Percentiles rank a stretch among this genome's conserved stretches.
phyloP scores from a whole-genome alignment of 768 basidiomycete species.

The Lactifluus rugatus region DNA sequence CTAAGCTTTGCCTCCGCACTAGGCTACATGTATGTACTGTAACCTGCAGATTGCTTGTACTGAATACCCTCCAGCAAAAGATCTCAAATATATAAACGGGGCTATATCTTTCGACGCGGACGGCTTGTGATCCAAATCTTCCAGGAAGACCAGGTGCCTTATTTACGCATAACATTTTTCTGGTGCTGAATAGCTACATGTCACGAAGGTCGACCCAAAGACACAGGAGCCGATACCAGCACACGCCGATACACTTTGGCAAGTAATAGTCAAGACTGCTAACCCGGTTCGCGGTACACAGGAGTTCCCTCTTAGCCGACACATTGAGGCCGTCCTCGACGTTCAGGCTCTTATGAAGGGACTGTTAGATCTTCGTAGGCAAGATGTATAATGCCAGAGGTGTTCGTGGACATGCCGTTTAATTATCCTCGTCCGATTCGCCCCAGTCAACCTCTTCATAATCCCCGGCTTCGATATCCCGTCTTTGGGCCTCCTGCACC shows the following conservation, averaged over 20 bases:
- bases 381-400: constrained; percentile 42
- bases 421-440: constrained; percentile 30
- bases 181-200: not conserved
- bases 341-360: constrained; percentile 82
- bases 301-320: constrained; percentile 59
- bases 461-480: constrained; percentile 24
- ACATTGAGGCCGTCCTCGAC: constrained; percentile 68
- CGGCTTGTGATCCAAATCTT: constrained; percentile 69
- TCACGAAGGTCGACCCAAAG: constrained; percentile 54
- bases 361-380: constrained; percentile 63
- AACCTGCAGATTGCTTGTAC: not conserved
- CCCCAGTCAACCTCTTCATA: constrained; percentile 47
- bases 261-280: constrained; percentile 81
- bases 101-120: constrained; percentile 67
- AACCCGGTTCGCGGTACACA: constrained; percentile 69
- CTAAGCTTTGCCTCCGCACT: constrained; percentile 71
- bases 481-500: constrained; percentile 30
- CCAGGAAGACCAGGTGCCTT: constrained; percentile 68
- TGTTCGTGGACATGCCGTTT: not conserved
- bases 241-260: constrained; percentile 76
- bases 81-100: constrained; percentile 73
- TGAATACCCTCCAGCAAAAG: constrained; percentile 36
- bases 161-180: not conserved
- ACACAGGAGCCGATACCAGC: constrained; percentile 69
- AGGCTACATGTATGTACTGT: constrained; percentile 53